Base-by-base conservation (phyloP, 2,329 filamentous ascomycete species). In the Seiridium cupressi region DNA sequence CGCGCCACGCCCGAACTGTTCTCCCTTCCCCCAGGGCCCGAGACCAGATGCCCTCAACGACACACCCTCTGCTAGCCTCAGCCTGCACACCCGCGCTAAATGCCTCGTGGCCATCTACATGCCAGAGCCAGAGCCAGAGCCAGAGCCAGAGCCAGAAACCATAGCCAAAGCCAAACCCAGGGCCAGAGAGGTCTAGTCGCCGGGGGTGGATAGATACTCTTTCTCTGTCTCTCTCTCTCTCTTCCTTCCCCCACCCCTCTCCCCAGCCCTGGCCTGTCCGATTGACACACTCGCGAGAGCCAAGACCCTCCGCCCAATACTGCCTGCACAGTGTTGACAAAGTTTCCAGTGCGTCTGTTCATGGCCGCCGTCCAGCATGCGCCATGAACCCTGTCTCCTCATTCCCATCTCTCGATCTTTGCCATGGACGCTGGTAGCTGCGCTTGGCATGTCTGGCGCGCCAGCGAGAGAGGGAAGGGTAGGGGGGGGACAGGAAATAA, bases 101-200 rank as follows among this genome's bases (percentile, higher is more conserved):
- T 55, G 38, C 58, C 58, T 59, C 58, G 58, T 59, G 58, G 58
- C 31, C 18, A 13, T 53, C 46, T n/a, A 48, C 46, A 7, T 9
- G 8, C 38, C 38, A 13, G 38, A 42, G 38, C 38, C 7, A 42
- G 38, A 42, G 38, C 7, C 38, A 7, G 38, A n/a, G n/a, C n/a
- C n/a, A 26, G 18, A 26, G 18, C 2, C 18, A 26, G 18, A 26
- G 18, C 18, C 18, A 26, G 18, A 26, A 26, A 26, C 18, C 18
- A 26, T 26, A 26, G 18, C 18, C 18, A 26, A 26, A 26, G 18
- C 18, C 18, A 26, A 26, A 26, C 18, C 18, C 18, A 26, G 18
- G 18, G 18, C 18, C 18, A 26, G 18, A 26, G 18, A 26, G 18
- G 18, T 26, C 18, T 26, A 26, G 18, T 26, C 18, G 18, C 18